Evolutionary conservation across 345 rosid species (phyloP), one percentile per base, ranked within the genome.

Genomic region (Eucalyptus shirleyi): DNA sequence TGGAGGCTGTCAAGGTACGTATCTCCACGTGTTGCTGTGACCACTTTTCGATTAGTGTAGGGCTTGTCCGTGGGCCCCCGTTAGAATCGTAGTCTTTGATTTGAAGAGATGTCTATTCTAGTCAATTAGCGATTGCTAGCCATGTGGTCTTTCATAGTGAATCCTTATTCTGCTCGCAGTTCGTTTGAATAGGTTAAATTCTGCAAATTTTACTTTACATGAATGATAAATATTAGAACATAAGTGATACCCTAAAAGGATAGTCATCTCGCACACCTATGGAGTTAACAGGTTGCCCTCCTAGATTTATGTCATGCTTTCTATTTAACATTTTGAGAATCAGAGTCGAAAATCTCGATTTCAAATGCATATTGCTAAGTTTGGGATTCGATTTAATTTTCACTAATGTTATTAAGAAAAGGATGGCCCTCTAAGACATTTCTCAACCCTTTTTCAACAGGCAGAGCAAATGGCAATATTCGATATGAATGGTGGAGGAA

Each of bases 1-100:
- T 95, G 10, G 94, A 95, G 90, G 94, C 96, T 89, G 94, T 97
- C 86, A 95, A 95, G 98, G 99, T 97, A 87, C 67, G 18, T 44
- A 50, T 18, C 49, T 80, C 23, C 51, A 10, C 21, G 45, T 37
- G 83, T 10, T 21, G 47, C 45, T 77, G 45, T 19, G 83, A 77
- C 83, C 83, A 77, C 83, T 21, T 77, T 21, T 37, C 83, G 28
- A 77, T 37, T 42, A 14, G 28, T 37, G 45, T 37, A 12, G 83
- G 83, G 28, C 83, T 77, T 21, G 83, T 77, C 83, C 12, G 83
- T 40, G 83, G 45, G 45, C 16, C 83, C 10, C 45, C 6, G 83
- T 77, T 21, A 28, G 47, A 37, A 12, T 37, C 83, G 83, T 21
- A 40, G 28, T 40, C 83, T 37, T 14, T 49, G 10, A 47, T 67